phyloP scores from a whole-genome alignment of 1,139 yeast genomes.

The Lodderomyces theae region DNA sequence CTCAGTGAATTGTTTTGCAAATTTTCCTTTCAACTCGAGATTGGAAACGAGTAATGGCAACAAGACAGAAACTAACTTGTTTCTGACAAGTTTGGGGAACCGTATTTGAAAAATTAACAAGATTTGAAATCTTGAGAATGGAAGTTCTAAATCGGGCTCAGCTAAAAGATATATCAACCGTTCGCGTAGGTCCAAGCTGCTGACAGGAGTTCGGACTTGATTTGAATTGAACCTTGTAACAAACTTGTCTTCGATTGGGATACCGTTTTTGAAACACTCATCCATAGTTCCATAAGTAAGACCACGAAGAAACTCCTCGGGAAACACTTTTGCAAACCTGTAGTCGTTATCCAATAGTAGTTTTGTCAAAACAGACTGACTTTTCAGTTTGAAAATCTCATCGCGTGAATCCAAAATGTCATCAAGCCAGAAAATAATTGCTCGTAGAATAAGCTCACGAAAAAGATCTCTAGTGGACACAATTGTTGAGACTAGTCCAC shows the following conservation, averaged over 20 bases:
- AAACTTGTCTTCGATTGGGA: constrained; percentile 27
- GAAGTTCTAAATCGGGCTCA: constrained; percentile 3
- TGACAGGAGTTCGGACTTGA: constrained; percentile 12
- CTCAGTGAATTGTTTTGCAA: constrained; percentile 52
- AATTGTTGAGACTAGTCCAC: constrained; percentile 58
- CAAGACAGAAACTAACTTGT: constrained; percentile 42
- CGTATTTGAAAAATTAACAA: constrained; percentile 57
- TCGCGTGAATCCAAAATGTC: constrained; percentile 33
- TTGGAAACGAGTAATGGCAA: constrained; percentile 57
- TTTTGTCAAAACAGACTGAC: constrained; percentile 24
- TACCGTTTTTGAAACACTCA: constrained; percentile 31
- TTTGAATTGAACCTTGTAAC: constrained; percentile 10
- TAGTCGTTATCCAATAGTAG: constrained; percentile 30
- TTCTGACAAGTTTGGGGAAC: constrained; percentile 49
- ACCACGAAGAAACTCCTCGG: constrained; percentile 18
- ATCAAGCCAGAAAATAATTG: constrained; percentile 50
- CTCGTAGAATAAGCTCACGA: constrained; percentile 45
- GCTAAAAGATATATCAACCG: constrained; percentile 8
- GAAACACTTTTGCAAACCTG: constrained; percentile 26
- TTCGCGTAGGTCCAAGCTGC: constrained; percentile 6
- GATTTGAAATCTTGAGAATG: constrained; percentile 49
- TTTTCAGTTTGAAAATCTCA: constrained; percentile 23
- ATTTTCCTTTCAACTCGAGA: constrained; percentile 39
- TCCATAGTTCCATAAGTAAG: constrained; percentile 12
- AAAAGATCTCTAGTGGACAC: constrained; percentile 45